These are phyloP conservation scores for Globisporangium solare DNA, from an alignment of 352 stramenopile species.

Conservation along the genomic window DNA sequence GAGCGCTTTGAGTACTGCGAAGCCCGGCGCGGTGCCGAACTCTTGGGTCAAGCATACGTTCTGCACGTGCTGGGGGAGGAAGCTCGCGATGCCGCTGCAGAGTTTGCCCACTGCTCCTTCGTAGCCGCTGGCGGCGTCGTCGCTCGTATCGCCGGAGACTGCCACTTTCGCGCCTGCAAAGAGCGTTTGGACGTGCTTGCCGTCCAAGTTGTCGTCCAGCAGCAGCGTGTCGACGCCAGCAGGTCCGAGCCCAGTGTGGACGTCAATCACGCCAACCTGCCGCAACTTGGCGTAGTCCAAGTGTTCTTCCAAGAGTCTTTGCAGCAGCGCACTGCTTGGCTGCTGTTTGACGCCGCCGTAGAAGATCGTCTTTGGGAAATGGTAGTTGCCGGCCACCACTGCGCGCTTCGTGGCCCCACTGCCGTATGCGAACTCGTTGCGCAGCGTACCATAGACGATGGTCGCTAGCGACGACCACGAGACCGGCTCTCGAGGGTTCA, in stretches of 20 bases:
- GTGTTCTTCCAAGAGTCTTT: slow-evolving; percentile 54
- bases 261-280: slow-evolving; percentile 84
- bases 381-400: slow-evolving; percentile 57
- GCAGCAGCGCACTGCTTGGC: slow-evolving; percentile 54
- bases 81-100: slow-evolving; percentile 29
- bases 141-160: slow-evolving; percentile 22
- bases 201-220: slow-evolving; percentile 17
- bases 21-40: slow-evolving; percentile 58
- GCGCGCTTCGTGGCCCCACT: no score
- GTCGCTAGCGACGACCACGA: no score
- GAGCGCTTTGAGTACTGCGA: slow-evolving; percentile 58
- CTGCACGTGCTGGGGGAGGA: slow-evolving; percentile 19
- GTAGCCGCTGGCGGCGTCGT: slow-evolving; percentile 44
- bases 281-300: slow-evolving; percentile 32
- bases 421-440: no score
- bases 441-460: no score
- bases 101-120: slow-evolving; percentile 42
- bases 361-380: slow-evolving; percentile 76
- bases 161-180: slow-evolving; percentile 23
- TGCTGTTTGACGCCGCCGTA: slow-evolving; percentile 82
- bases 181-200: slow-evolving; percentile 6
- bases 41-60: slow-evolving; percentile 51
- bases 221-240: slow-evolving; percentile 58
- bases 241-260: slow-evolving; percentile 90
- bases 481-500: no score